Percentiles rank a stretch among this genome's conserved stretches.
Conservation (phyloP, 2,329 filamentous ascomycete species). For the Hymenoscyphus linearis region DNA sequence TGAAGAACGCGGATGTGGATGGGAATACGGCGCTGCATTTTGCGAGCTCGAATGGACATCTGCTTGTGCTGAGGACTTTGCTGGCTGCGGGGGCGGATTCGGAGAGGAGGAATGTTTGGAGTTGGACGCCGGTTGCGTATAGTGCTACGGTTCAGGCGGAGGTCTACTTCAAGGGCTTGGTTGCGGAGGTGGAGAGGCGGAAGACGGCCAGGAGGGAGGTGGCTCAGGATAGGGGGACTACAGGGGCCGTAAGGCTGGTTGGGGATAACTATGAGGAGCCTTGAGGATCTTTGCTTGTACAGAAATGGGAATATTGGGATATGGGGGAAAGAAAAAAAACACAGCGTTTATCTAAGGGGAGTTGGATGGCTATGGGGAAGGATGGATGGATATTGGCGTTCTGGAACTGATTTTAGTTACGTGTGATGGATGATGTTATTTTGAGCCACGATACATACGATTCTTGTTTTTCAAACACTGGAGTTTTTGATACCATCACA, state of each 20-base stretch:
- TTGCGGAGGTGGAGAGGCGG: constrained; percentile 64
- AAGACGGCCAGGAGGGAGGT: constrained; percentile 38
- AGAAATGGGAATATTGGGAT: not conserved
- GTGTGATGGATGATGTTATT: not conserved
- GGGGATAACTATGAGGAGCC: not conserved
- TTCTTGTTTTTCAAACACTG: not conserved
- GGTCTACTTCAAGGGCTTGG: constrained; percentile 74
- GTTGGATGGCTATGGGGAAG: not conserved
- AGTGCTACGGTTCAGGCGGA: constrained; percentile 77
- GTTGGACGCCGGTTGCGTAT: constrained; percentile 81
- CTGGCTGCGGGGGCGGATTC: constrained; percentile 75
- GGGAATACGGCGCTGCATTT: constrained; percentile 89
- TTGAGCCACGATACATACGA: not conserved
- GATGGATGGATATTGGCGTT: not conserved
- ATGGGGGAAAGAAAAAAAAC: not conserved
- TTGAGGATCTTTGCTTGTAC: not conserved
- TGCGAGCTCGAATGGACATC: constrained; percentile 74
- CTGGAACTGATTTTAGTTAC: not conserved
- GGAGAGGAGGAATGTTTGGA: constrained; percentile 65
- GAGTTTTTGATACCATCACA: not conserved
- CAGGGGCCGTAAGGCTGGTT: constrained; percentile 24
- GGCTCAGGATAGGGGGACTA: constrained; percentile 19
- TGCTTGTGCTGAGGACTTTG: constrained; percentile 71
- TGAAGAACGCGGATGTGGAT: constrained; percentile 56
- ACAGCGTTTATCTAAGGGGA: not conserved